A percentile compares a stretch with the other conserved stretches of the same genome.
Conservation (phyloP, 192 early-diverging fungal genomes). For the Rhizophagus prolifer region DNA sequence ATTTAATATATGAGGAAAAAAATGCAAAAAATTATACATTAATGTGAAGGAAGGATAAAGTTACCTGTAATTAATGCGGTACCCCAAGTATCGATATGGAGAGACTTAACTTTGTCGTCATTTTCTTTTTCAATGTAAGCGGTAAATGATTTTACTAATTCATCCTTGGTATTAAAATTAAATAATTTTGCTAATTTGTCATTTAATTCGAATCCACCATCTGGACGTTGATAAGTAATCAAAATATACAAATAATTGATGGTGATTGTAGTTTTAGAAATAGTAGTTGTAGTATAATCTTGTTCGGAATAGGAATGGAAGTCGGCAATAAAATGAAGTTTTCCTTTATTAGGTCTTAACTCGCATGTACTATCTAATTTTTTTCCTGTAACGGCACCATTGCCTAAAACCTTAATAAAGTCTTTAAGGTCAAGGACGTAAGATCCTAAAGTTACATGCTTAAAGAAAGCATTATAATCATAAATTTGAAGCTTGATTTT, state of each 20-base stretch:
- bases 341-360: slow-evolving; percentile 54
- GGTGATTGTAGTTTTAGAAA: neutral
- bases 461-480: slow-evolving; percentile 80
- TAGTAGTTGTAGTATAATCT: neutral
- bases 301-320: slow-evolving; percentile 51
- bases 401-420: slow-evolving; percentile 46
- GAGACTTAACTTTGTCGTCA: neutral
- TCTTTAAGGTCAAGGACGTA: slow-evolving; percentile 57
- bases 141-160: neutral
- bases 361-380: neutral
- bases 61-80: neutral
- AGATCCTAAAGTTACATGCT: slow-evolving; percentile 74
- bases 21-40: no score
- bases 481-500: slow-evolving; percentile 65
- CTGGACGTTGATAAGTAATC: slow-evolving; percentile 9
- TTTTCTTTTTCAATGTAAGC: neutral
- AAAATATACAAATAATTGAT: slow-evolving; percentile 7
- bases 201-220: slow-evolving; percentile 27
- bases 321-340: slow-evolving; percentile 55
- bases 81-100: neutral
- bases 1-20: neutral
- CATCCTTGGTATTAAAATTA: slow-evolving; percentile 4
- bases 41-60: neutral
- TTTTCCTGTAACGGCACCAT: slow-evolving; percentile 33
- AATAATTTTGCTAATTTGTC: neutral